A percentile compares a stretch with the other conserved stretches of the same genome.
These are phyloP conservation scores for Xylaria sp. DNA, from an alignment of 2,329 filamentous ascomycete genomes.

Conservation along the genomic window DNA sequence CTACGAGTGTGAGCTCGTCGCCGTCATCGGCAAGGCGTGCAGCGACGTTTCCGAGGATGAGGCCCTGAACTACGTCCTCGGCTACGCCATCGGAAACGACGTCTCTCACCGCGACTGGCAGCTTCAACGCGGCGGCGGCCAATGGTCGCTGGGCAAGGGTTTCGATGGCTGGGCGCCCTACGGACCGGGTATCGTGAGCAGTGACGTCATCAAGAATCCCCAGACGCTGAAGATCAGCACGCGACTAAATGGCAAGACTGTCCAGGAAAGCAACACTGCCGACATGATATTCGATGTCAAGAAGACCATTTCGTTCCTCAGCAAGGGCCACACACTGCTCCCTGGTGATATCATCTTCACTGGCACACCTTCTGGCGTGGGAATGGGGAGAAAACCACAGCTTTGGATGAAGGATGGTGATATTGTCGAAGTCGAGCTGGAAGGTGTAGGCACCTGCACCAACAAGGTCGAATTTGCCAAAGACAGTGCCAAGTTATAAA, in stretches of 20 bases:
- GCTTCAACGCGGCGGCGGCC: conserved; percentile 72
- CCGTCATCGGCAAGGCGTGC: conserved; percentile 76
- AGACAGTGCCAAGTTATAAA: conserved; percentile 41
- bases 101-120: conserved; percentile 85
- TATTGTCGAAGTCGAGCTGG: conserved; percentile 74
- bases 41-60: conserved; percentile 71
- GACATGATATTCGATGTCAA: conserved; percentile 73
- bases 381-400: conserved; percentile 73
- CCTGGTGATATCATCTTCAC: conserved; percentile 75
- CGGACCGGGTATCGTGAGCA: conserved; percentile 75
- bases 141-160: conserved; percentile 78
- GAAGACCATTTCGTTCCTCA: conserved; percentile 69
- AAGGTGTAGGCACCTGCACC: conserved; percentile 70
- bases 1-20: conserved; percentile 83
- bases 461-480: conserved; percentile 61
- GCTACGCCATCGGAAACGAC: conserved; percentile 81
- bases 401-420: conserved; percentile 78
- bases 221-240: conserved; percentile 67
- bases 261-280: conserved; percentile 67
- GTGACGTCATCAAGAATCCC: conserved; percentile 65
- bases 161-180: conserved; percentile 82
- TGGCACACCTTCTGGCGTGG: conserved; percentile 76
- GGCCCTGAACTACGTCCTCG: conserved; percentile 78
- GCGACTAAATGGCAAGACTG: conserved; percentile 67
- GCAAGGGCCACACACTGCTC: conserved; percentile 70